A percentile compares a stretch with the other conserved stretches of the same genome.
Conservation (phyloP, 2,329 filamentous ascomycete genomes). For the Cercospora zeae-maydis region DNA sequence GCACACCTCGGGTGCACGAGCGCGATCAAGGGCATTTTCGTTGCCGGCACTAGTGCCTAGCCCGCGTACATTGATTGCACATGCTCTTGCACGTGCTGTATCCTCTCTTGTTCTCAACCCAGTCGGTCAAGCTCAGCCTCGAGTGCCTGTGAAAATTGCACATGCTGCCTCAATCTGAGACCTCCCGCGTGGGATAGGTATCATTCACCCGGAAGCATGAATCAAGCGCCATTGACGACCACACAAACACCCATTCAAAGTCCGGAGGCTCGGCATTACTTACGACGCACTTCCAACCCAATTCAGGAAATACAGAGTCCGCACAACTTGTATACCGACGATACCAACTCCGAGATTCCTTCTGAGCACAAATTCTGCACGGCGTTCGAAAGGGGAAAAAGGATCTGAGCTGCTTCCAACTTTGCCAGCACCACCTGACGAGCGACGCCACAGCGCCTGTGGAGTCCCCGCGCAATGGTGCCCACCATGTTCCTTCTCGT, state of each 20-base stretch:
- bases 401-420: neutral
- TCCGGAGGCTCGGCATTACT: neutral
- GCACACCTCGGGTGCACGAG: neutral
- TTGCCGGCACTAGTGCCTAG: neutral
- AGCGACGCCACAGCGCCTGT: neutral
- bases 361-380: neutral
- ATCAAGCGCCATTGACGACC: neutral
- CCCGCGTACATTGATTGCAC: neutral
- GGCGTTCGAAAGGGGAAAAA: neutral
- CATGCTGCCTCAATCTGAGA: neutral
- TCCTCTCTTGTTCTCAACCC: neutral
- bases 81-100: neutral
- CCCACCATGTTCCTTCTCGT: slow-evolving; percentile 23
- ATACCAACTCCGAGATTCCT: neutral
- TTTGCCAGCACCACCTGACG: neutral
- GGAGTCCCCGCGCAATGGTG: slow-evolving; percentile 19
- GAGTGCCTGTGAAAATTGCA: neutral
- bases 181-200: neutral
- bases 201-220: neutral
- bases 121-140: neutral
- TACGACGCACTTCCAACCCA: neutral
- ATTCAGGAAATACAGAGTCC: neutral
- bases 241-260: neutral
- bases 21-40: neutral
- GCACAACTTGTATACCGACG: neutral